Conservation (phyloP, 2,329 filamentous ascomycete genomes). For the Stagonosporopsis chrysanthemi region DNA sequence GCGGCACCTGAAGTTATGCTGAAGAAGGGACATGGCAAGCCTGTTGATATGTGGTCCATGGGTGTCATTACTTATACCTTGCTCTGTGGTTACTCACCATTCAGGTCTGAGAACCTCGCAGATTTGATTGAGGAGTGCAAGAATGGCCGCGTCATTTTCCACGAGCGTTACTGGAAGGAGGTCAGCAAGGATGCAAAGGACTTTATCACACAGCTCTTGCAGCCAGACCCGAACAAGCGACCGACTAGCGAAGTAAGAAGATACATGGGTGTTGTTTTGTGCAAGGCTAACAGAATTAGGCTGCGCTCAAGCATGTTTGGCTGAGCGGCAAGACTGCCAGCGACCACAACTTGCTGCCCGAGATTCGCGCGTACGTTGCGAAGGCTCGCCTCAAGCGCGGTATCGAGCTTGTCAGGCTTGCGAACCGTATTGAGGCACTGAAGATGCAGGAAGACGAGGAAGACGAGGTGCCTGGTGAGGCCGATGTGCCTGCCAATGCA, state of each 20-base stretch:
- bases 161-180: slow-evolving; percentile 98
- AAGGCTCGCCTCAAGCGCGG: slow-evolving; percentile 90
- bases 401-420: slow-evolving; percentile 94
- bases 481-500: slow-evolving; percentile 69
- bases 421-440: slow-evolving; percentile 93
- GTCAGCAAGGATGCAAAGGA: slow-evolving; percentile 95
- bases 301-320: slow-evolving; percentile 85
- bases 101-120: slow-evolving; percentile 90
- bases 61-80: slow-evolving; percentile 98
- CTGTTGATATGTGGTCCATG: slow-evolving; percentile 99
- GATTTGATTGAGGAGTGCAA: slow-evolving; percentile 96
- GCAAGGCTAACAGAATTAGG: slow-evolving; percentile 53
- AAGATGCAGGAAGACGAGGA: slow-evolving; percentile 92
- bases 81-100: slow-evolving; percentile 96
- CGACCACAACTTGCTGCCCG: slow-evolving; percentile 95
- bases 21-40: slow-evolving; percentile 95
- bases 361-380: slow-evolving; percentile 93
- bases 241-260: slow-evolving; percentile 73
- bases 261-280: background rate
- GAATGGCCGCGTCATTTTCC: slow-evolving; percentile 84
- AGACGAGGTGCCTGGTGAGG: slow-evolving; percentile 67
- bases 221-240: slow-evolving; percentile 78
- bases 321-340: slow-evolving; percentile 89
- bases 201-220: slow-evolving; percentile 84
- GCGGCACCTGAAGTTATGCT: slow-evolving; percentile 98